phyloP scores from a whole-genome alignment of 2,329 filamentous ascomycete species.

The Chaetomium sp. region DNA sequence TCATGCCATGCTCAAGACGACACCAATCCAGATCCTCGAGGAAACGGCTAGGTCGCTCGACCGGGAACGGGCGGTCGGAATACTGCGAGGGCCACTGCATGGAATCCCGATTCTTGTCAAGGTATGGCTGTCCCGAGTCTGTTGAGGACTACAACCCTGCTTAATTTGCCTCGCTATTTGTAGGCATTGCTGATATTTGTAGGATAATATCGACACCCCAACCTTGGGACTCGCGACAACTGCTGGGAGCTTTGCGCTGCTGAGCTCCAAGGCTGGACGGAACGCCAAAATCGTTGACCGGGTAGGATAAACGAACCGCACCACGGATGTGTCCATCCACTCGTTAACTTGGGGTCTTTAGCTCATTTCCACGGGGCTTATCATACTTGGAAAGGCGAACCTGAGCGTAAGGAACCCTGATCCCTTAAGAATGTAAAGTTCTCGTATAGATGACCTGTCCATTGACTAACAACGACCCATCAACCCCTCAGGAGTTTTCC shows the following conservation, averaged over 20 bases:
- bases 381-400: not conserved
- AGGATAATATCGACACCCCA: conserved; percentile 1
- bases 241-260: conserved; percentile 3
- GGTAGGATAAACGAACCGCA: not conserved
- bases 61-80: not conserved
- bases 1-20: conserved; percentile 1
- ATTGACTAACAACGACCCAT: not conserved
- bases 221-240: not conserved
- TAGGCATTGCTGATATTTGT: not conserved
- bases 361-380: not conserved
- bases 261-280: not conserved
- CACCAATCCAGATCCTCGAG: not conserved
- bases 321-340: not conserved
- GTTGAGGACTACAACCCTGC: not conserved
- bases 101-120: conserved; percentile 8
- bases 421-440: not conserved
- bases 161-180: not conserved
- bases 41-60: not conserved
- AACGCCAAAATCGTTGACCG: conserved; percentile 4
- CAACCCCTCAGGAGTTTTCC: not conserved
- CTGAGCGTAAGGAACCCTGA: not conserved
- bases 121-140: not conserved
- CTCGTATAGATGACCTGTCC: not conserved
- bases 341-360: not conserved
- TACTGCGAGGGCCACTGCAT: conserved; percentile 4